Percentiles rank a stretch among this genome's conserved stretches.
phyloP scores from a whole-genome alignment of 352 stramenopile species.

The Phytophthora constricta region DNA sequence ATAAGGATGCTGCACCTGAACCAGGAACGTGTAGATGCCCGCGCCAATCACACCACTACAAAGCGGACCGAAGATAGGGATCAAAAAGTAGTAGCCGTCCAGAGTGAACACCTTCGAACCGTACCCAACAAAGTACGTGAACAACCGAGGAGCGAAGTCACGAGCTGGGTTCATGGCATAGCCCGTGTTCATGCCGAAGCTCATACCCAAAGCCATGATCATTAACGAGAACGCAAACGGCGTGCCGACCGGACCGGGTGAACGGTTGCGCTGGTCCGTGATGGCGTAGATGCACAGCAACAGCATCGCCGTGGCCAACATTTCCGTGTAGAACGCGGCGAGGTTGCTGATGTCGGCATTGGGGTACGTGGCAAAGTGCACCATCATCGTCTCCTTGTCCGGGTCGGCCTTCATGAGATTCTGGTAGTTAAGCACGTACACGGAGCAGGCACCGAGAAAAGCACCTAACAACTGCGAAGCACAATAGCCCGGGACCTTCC shows the following conservation, averaged over 20 bases:
- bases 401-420: constrained; percentile 53
- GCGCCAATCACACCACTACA: constrained; percentile 50
- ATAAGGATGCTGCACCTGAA: not conserved
- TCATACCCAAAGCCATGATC: constrained; percentile 66
- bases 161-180: constrained; percentile 57
- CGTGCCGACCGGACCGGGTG: constrained; percentile 38
- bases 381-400: constrained; percentile 45
- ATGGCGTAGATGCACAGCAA: constrained; percentile 61
- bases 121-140: constrained; percentile 61
- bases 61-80: constrained; percentile 55
- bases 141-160: constrained; percentile 48
- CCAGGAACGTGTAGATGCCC: constrained; percentile 11
- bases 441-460: constrained; percentile 44
- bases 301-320: constrained; percentile 57
- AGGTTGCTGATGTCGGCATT: constrained; percentile 42
- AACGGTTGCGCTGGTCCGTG: constrained; percentile 54
- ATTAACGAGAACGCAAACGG: constrained; percentile 57
- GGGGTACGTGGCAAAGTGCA: constrained; percentile 60
- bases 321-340: constrained; percentile 62
- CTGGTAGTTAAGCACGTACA: constrained; percentile 63
- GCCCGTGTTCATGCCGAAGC: constrained; percentile 56
- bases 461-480: constrained; percentile 47
- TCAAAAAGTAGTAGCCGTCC: constrained; percentile 64
- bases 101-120: constrained; percentile 62
- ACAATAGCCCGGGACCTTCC: constrained; percentile 53